These are phyloP conservation scores for Xylaria multiplex DNA, from an alignment of 2,329 filamentous ascomycete genomes.

Conservation along the genomic window DNA sequence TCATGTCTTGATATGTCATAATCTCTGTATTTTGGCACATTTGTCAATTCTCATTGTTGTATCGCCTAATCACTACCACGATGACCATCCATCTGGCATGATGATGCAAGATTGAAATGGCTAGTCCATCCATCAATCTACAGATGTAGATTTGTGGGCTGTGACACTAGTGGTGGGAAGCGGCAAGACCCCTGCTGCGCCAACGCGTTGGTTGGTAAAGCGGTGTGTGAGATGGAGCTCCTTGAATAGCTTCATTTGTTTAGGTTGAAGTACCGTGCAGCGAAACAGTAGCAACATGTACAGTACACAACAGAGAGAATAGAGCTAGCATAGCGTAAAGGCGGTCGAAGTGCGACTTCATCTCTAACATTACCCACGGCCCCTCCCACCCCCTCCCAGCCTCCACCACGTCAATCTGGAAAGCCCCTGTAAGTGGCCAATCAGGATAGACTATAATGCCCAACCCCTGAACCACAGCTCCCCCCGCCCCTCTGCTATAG, in stretches of 20 bases:
- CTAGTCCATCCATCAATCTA: neutral
- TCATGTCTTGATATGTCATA: no score
- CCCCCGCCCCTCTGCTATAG: constrained; percentile 24
- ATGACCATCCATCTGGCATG: neutral
- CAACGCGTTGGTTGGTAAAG: constrained; percentile 33
- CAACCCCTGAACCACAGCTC: constrained; percentile 34
- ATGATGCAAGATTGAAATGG: neutral
- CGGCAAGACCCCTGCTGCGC: constrained; percentile 39
- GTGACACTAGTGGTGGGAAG: constrained; percentile 18
- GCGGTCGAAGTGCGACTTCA: constrained; percentile 10
- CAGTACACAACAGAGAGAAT: no score
- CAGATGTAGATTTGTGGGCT: neutral
- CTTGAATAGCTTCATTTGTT: constrained; percentile 24
- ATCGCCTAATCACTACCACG: neutral
- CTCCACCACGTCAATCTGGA: constrained; percentile 20
- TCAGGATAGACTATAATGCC: constrained; percentile 4
- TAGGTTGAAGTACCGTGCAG: constrained; percentile 31
- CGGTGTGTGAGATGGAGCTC: constrained; percentile 39
- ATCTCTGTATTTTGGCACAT: neutral
- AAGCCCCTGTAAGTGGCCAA: constrained; percentile 11
- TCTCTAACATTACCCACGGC: constrained; percentile 25
- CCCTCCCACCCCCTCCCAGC: constrained; percentile 15
- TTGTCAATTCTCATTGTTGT: no score
- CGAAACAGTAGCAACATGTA: neutral
- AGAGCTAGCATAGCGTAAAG: neutral